Percentiles rank a stretch among this genome's conserved stretches.
Evolutionary conservation across 2,329 filamentous ascomycete species (phyloP).

Genomic region (Fusarium pseudoanthophilum): DNA sequence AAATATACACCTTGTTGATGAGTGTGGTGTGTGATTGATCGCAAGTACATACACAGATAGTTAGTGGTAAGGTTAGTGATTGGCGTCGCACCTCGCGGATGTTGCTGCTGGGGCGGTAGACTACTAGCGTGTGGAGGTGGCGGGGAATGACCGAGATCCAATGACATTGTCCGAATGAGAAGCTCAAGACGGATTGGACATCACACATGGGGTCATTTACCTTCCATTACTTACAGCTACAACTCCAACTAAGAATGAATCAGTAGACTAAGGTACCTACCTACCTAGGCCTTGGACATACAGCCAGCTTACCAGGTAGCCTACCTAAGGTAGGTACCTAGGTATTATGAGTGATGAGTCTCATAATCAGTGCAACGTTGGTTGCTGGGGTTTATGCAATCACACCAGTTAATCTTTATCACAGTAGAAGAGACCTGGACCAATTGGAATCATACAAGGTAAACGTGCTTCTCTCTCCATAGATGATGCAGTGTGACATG

Average conservation of each 20-base stretch:
- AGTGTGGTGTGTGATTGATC: not conserved
- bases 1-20: not conserved
- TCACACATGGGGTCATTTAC: not conserved
- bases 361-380: not conserved
- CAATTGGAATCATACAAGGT: not conserved
- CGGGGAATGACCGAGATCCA: not conserved
- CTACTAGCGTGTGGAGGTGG: conserved; percentile 8
- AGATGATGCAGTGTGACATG: not conserved
- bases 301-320: not conserved
- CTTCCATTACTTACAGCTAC: not conserved
- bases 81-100: conserved; percentile 30
- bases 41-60: not conserved
- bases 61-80: conserved; percentile 4
- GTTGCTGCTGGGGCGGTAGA: conserved; percentile 48
- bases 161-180: not conserved
- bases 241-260: not conserved
- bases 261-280: not conserved
- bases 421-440: not conserved
- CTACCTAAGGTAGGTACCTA: not conserved
- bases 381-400: not conserved
- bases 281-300: not conserved
- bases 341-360: not conserved
- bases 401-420: not conserved
- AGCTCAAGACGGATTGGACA: not conserved
- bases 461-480: not conserved